A percentile compares a stretch with the other conserved stretches of the same genome.
phyloP scores from a whole-genome alignment of 345 rosid species.

The Syzygium grande region DNA sequence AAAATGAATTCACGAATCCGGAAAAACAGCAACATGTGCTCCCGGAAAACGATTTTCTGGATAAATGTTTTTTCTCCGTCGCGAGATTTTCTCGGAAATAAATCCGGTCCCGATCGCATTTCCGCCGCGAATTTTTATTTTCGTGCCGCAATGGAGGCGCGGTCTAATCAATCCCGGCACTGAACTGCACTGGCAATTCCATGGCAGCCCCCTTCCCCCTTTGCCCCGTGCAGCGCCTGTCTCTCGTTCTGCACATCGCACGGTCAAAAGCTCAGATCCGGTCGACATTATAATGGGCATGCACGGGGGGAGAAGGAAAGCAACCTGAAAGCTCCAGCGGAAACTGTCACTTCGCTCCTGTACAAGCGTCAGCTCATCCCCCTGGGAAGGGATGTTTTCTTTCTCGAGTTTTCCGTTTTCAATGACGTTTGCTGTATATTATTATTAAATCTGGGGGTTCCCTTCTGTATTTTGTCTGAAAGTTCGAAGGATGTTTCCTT shows the following conservation, averaged over 20 bases:
- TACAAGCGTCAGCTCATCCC: neutral
- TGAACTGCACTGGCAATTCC: neutral
- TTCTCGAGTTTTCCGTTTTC: neutral
- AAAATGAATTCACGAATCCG: too few relatives aligned
- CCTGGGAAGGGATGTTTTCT: neutral
- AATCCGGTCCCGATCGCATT: neutral
- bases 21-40: too few relatives aligned
- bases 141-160: neutral
- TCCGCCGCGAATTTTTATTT: neutral
- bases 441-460: neutral
- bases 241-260: neutral
- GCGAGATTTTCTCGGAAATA: accelerated
- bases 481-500: neutral
- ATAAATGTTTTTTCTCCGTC: too few relatives aligned
- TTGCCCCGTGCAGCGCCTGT: neutral
- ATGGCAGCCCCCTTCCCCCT: neutral
- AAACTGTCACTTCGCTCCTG: neutral
- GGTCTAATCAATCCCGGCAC: neutral
- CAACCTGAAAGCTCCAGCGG: neutral
- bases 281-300: neutral
- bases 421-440: neutral
- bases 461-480: neutral
- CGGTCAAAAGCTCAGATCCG: neutral
- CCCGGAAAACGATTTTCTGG: too few relatives aligned
- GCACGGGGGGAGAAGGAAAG: neutral